Conservation (phyloP, 768 basidiomycete species). For the Bullera alba region DNA sequence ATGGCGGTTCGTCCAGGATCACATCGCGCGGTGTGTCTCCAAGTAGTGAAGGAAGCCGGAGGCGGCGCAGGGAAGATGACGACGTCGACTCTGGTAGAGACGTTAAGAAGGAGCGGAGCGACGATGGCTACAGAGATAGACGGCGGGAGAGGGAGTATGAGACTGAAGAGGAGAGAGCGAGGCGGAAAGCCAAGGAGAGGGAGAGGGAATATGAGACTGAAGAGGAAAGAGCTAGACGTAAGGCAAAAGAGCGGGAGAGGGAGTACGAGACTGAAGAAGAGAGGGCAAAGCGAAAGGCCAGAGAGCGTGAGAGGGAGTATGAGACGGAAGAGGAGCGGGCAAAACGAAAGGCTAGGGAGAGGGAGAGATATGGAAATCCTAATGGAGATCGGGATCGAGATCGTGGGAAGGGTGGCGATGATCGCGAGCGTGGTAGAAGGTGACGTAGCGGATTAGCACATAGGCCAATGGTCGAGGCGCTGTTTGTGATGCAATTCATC, state of each 20-base stretch:
- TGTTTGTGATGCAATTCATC: too few species aligned
- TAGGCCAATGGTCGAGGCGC: too few species aligned
- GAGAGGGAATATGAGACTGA: constrained; percentile 10
- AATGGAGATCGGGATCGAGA: constrained; percentile 9
- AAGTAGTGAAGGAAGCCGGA: constrained; percentile 11
- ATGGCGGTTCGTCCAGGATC: constrained; percentile 5
- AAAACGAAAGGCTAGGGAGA: background rate
- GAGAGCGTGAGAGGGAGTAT: constrained; percentile 12
- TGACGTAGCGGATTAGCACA: too few species aligned
- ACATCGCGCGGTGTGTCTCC: constrained; percentile 1
- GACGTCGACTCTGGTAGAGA: constrained; percentile 21
- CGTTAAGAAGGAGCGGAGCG: constrained; percentile 9
- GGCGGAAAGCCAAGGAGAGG: constrained; percentile 27
- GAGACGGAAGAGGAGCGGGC: constrained; percentile 3
- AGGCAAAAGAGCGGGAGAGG: constrained; percentile 16
- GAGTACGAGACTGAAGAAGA: constrained; percentile 6
- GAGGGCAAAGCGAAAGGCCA: constrained; percentile 6
- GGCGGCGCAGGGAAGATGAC: constrained; percentile 3
- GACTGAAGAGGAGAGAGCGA: constrained; percentile 23
- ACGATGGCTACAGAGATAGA: constrained; percentile 8
- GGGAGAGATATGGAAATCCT: constrained; percentile 1
- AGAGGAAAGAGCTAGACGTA: constrained; percentile 6
- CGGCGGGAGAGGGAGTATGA: constrained; percentile 16
- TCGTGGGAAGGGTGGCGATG: constrained; percentile 1
- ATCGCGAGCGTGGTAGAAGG: too few species aligned